Conservation (phyloP, 352 stramenopile genomes). For the Pythium aphanidermatum region DNA sequence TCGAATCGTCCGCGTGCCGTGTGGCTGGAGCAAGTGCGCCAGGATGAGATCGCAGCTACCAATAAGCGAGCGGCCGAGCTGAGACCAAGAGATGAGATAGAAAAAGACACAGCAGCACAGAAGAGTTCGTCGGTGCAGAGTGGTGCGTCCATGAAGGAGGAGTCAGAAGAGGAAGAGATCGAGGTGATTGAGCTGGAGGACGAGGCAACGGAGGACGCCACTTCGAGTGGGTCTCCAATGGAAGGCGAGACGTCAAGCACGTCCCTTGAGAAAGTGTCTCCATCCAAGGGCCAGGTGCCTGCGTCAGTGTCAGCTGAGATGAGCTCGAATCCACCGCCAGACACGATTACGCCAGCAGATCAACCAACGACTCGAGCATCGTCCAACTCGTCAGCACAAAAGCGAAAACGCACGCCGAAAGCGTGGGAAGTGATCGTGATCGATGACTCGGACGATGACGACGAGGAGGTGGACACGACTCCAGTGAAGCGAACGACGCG, state of each 20-base stretch:
- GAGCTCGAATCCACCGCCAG: too few relatives aligned
- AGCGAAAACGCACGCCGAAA: constrained; percentile 26
- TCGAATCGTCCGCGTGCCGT: neutral
- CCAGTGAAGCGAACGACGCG: constrained; percentile 20
- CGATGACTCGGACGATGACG: constrained; percentile 51
- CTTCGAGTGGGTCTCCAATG: too few relatives aligned
- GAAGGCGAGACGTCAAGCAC: too few relatives aligned
- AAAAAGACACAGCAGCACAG: too few relatives aligned
- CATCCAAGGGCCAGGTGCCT: too few relatives aligned
- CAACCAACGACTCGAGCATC: too few relatives aligned
- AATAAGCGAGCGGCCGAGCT: neutral
- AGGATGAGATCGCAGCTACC: neutral
- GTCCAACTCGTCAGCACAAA: constrained; percentile 4
- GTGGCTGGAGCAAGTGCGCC: constrained; percentile 2
- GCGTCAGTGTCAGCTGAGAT: too few relatives aligned
- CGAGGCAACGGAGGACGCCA: constrained; percentile 4
- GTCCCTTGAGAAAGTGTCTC: too few relatives aligned
- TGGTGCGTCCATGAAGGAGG: neutral
- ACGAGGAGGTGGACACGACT: constrained; percentile 1
- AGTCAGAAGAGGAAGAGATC: neutral
- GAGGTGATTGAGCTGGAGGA: constrained; percentile 14
- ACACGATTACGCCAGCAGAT: neutral
- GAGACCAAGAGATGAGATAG: too few relatives aligned
- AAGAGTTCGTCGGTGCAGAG: neutral
- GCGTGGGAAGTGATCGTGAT: constrained; percentile 81